Base-by-base conservation (phyloP, 495 filamentous ascomycete genomes). In the Evansstolkia leycettana region DNA sequence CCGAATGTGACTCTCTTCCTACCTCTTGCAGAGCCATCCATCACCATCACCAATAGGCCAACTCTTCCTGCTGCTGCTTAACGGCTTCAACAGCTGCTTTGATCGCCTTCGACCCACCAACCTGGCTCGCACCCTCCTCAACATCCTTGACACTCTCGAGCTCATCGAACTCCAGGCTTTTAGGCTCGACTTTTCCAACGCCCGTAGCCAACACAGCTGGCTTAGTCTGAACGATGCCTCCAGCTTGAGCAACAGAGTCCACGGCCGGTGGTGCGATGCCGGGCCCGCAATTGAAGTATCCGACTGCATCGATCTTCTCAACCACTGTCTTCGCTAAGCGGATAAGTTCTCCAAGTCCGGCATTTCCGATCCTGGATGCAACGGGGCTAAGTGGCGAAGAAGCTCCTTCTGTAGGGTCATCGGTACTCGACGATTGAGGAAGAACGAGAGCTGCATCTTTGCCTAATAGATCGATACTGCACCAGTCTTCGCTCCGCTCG, bases 281-380 rank as follows among this genome's bases (percentile, higher is more conserved):
- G 13, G 46, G 40, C 2, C 54, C 47, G 11, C 32, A 37, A 16
- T 62, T 65, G 25, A 39, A 42, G 11, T 35, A 54, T 5, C 63
- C 63, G 6, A 65, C 43, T 11, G 41, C 40, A 30, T 67, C 63
- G 12, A 62, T 62, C 2, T 47, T 53, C 19, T 51, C 44, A 5
- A 68, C 55, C 1, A 66, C 37, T 0, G 34, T 43, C 15, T 43
- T 54, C 1, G 54, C 41, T 1, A 63, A 17, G 13, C 46, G 37
- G 5, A 58, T 35, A 17, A 69, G 43, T 12, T 53, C 44, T 1
- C 52, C 47, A 4, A 67, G 36, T 1, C 55, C 62, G 2, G 42
- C 47, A n/a, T 36, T 7, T 5, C 56, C 52, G 6, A 67, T 43
- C 6, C 39, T 44, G 17, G 46, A 16, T 18, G 51, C 40, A 20